These are phyloP conservation scores for Gorgonomyces haynaldii DNA, from an alignment of 192 early-diverging fungal species.

Conservation along the genomic window DNA sequence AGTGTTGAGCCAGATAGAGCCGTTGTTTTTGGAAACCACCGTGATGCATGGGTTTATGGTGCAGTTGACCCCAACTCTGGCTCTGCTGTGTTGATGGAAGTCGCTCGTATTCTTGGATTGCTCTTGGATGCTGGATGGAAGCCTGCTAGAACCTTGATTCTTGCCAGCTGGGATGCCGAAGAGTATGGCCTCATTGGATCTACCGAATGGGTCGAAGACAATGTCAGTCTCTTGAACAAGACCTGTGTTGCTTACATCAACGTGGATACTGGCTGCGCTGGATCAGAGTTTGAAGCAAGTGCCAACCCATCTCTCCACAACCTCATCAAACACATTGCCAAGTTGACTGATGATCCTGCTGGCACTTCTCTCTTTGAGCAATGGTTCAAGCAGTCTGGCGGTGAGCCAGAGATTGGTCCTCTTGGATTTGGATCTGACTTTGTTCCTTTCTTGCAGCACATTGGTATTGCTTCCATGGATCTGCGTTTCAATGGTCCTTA, in stretches of 20 bases:
- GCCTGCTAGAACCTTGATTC: constrained; percentile 44
- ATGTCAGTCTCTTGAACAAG: constrained; percentile 35
- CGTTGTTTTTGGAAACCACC: constrained; percentile 50
- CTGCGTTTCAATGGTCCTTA: constrained; percentile 36
- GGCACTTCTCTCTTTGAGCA: neutral
- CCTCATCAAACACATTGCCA: constrained; percentile 35
- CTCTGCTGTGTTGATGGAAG: constrained; percentile 44
- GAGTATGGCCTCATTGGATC: constrained; percentile 53
- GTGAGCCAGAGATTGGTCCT: neutral
- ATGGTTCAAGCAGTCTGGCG: neutral
- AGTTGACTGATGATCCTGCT: constrained; percentile 29
- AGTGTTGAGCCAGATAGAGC: constrained; percentile 31
- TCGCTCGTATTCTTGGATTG: constrained; percentile 36
- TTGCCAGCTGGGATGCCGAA: constrained; percentile 56
- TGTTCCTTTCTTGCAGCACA: constrained; percentile 47
- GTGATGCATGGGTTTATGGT: constrained; percentile 54
- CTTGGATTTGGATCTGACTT: constrained; percentile 47
- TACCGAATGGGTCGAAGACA: constrained; percentile 56
- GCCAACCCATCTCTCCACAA: constrained; percentile 35
- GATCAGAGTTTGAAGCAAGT: constrained; percentile 26
- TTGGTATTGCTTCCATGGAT: constrained; percentile 46
- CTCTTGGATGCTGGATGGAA: constrained; percentile 45
- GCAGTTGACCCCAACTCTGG: constrained; percentile 54
- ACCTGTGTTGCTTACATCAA: constrained; percentile 45
- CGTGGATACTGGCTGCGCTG: constrained; percentile 26